Percentiles rank a stretch among this genome's conserved stretches.
Conservation (phyloP, 2,329 filamentous ascomycete genomes). For the Ophiosphaerella korrae region DNA sequence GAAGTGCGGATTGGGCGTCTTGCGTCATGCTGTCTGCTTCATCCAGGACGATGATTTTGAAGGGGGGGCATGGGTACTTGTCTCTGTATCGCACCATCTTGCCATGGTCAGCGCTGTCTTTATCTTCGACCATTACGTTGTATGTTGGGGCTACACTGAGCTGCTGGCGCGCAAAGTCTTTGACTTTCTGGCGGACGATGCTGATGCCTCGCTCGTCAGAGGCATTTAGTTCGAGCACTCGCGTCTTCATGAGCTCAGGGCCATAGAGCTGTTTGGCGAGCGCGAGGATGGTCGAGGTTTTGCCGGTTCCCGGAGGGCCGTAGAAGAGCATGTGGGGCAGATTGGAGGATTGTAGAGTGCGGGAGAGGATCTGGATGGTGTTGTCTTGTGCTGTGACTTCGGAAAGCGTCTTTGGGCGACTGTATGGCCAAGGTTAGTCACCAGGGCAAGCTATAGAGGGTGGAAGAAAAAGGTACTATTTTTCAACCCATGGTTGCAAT, state of each 20-base stretch:
- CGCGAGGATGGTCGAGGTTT: slow-evolving; percentile 96
- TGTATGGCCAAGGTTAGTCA: slow-evolving; percentile 47
- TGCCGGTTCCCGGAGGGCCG: slow-evolving; percentile 94
- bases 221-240: slow-evolving; percentile 98
- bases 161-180: slow-evolving; percentile 96
- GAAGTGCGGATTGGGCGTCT: slow-evolving; percentile 89
- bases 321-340: slow-evolving; percentile 99
- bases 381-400: slow-evolving; percentile 98
- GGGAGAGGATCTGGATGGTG: slow-evolving; percentile 88
- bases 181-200: slow-evolving; percentile 97
- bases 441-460: background rate
- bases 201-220: slow-evolving; percentile 98
- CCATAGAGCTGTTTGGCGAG: slow-evolving; percentile 97
- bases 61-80: slow-evolving; percentile 90
- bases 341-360: slow-evolving; percentile 94
- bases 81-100: slow-evolving; percentile 56
- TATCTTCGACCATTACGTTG: slow-evolving; percentile 62
- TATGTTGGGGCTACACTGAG: slow-evolving; percentile 76
- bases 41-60: slow-evolving; percentile 98
- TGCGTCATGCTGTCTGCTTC: slow-evolving; percentile 99
- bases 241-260: slow-evolving; percentile 86
- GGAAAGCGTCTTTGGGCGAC: slow-evolving; percentile 88
- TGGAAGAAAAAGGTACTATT: slow-evolving; percentile 70
- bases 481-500: slow-evolving; percentile 96
- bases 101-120: slow-evolving; percentile 25